Conservation (phyloP, 2,329 filamentous ascomycete species). For the Aspergillus sp. region DNA sequence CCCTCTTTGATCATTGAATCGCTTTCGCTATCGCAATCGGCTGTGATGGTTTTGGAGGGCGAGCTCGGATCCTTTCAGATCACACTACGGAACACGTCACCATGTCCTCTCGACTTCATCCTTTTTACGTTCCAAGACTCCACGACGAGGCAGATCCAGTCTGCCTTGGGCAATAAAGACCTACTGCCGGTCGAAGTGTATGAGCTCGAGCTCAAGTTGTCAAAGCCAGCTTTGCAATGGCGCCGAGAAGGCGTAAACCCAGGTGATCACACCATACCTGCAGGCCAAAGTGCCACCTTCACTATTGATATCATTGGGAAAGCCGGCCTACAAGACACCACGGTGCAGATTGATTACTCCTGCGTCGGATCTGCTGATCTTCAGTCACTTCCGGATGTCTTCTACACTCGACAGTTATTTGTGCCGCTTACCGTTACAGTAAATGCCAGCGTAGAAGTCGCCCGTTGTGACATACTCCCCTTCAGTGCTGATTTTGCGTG, state of each 20-base stretch:
- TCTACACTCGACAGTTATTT: conserved; percentile 80
- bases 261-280: conserved; percentile 60
- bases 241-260: conserved; percentile 51
- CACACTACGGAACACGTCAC: conserved; percentile 75
- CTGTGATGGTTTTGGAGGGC: conserved; percentile 90
- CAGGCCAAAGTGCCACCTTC: conserved; percentile 69
- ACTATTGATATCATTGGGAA: conserved; percentile 84
- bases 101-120: conserved; percentile 76
- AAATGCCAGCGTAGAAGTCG: conserved; percentile 83
- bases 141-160: conserved; percentile 73
- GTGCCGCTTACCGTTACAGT: conserved; percentile 84
- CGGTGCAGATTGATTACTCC: conserved; percentile 83
- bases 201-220: conserved; percentile 78
- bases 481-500: conserved; percentile 70
- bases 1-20: conserved; percentile 74
- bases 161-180: conserved; percentile 73
- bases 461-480: conserved; percentile 75
- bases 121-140: conserved; percentile 90
- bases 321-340: conserved; percentile 75
- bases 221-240: conserved; percentile 64
- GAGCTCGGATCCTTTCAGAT: conserved; percentile 76
- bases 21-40: conserved; percentile 76
- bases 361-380: conserved; percentile 69
- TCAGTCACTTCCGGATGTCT: conserved; percentile 64
- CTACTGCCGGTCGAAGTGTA: conserved; percentile 76